Percentiles rank a stretch among this genome's conserved stretches.
Conservation (phyloP, 495 filamentous ascomycete genomes). For the Aspergillus nidulans region DNA sequence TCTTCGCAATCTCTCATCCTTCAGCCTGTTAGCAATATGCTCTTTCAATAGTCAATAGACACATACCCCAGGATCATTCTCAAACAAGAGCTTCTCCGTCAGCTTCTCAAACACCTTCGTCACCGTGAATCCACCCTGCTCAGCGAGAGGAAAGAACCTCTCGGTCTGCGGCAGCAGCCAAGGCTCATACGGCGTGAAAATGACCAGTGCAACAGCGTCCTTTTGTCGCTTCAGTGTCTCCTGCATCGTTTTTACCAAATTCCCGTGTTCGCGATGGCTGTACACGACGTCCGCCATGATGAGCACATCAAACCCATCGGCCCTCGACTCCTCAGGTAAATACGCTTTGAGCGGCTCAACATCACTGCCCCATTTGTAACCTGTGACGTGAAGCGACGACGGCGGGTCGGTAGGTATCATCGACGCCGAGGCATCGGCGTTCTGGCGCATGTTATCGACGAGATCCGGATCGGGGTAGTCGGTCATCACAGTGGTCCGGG, state of each 20-base stretch:
- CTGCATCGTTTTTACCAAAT: constrained; percentile 66
- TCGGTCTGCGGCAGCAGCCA: constrained; percentile 83
- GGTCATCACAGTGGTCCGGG: constrained; percentile 69
- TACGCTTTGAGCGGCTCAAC: constrained; percentile 47
- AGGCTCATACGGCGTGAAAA: constrained; percentile 90
- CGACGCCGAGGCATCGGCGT: constrained; percentile 50
- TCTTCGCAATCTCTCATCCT: constrained; percentile 66
- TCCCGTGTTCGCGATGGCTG: constrained; percentile 76
- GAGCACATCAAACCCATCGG: constrained; percentile 64
- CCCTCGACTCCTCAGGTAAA: constrained; percentile 28
- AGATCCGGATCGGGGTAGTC: constrained; percentile 85
- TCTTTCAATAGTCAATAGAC: not conserved
- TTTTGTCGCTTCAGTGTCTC: constrained; percentile 50
- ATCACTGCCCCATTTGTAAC: constrained; percentile 76
- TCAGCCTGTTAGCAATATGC: constrained; percentile 11
- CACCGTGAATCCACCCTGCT: constrained; percentile 63
- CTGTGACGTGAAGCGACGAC: constrained; percentile 51
- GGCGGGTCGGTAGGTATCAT: constrained; percentile 21
- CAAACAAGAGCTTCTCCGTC: constrained; percentile 82
- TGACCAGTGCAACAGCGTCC: constrained; percentile 69
- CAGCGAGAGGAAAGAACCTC: constrained; percentile 74
- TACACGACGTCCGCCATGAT: constrained; percentile 88
- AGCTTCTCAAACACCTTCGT: constrained; percentile 75
- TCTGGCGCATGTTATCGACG: constrained; percentile 67
- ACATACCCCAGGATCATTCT: constrained; percentile 72